A percentile compares a stretch with the other conserved stretches of the same genome.
These are phyloP conservation scores for Prunus campanulata DNA, from an alignment of 306 rosid genomes.

Conservation along the genomic window DNA sequence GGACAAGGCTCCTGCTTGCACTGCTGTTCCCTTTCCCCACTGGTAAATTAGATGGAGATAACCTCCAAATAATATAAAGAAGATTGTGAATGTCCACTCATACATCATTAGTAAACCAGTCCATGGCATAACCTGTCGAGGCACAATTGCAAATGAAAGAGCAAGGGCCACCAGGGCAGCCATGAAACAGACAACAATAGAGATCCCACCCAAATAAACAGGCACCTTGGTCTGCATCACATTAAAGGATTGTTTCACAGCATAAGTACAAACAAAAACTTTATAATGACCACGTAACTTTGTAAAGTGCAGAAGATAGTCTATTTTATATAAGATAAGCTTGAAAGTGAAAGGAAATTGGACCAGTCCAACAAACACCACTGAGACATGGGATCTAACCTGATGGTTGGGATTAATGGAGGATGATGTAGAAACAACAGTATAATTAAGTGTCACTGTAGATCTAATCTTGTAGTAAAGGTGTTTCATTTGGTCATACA, in stretches of 20 bases:
- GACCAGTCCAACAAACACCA: slow-evolving; percentile 10
- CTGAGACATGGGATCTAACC: slow-evolving; percentile 39
- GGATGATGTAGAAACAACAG: slow-evolving; percentile 49
- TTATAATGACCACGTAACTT: background rate
- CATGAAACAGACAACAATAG: slow-evolving; percentile 59
- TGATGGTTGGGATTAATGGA: slow-evolving; percentile 50
- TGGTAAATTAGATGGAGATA: slow-evolving; percentile 65
- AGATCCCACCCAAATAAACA: slow-evolving; percentile 73
- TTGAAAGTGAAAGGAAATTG: background rate
- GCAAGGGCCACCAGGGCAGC: slow-evolving; percentile 63
- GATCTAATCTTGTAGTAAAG: slow-evolving; percentile 73
- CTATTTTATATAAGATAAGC: background rate
- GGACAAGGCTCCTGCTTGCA: slow-evolving; percentile 43
- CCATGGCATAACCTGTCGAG: slow-evolving; percentile 96
- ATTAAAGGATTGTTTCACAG: slow-evolving; percentile 30
- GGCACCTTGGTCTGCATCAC: slow-evolving; percentile 72
- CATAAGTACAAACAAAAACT: slow-evolving; percentile 24
- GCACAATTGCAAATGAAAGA: slow-evolving; percentile 63
- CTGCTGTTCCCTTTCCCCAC: slow-evolving; percentile 70
- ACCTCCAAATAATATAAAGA: slow-evolving; percentile 73
- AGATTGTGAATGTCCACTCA: slow-evolving; percentile 88
- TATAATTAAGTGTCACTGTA: slow-evolving; percentile 55
- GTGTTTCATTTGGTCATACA: slow-evolving; percentile 62
- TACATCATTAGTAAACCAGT: slow-evolving; percentile 96
- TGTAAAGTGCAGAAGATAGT: background rate